phyloP scores from a whole-genome alignment of 139 green algal genomes.

The Ettlia oleoabundans region DNA sequence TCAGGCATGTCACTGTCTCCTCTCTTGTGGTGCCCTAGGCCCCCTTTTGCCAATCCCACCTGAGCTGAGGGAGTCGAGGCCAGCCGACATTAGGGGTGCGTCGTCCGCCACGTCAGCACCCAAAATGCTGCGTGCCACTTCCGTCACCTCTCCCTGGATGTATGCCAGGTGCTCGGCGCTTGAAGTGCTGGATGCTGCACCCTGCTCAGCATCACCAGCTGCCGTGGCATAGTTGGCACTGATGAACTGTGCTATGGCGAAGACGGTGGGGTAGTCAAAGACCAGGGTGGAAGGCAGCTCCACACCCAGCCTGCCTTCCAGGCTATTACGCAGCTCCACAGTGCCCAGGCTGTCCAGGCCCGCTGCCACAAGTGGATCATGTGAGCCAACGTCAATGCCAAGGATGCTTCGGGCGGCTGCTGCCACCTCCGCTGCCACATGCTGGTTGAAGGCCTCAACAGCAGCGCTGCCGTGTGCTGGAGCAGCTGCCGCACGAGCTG shows the following conservation, averaged over 20 bases:
- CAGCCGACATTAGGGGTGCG: constrained; percentile 55
- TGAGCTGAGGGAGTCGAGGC: constrained; percentile 60
- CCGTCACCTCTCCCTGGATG: constrained; percentile 27
- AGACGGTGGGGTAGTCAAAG: constrained; percentile 67
- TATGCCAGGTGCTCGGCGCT: constrained; percentile 13
- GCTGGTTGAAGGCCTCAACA: constrained; percentile 26
- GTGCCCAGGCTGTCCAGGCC: constrained; percentile 67
- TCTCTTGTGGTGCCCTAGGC: too few species aligned
- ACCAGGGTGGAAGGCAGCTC: constrained; percentile 54
- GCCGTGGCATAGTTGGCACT: not conserved
- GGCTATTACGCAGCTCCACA: constrained; percentile 37
- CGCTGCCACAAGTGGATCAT: constrained; percentile 63
- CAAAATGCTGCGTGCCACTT: constrained; percentile 24
- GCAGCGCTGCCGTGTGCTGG: not conserved
- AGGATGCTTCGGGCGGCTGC: constrained; percentile 52
- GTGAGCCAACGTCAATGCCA: constrained; percentile 19
- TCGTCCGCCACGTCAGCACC: constrained; percentile 8
- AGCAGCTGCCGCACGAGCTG: not conserved
- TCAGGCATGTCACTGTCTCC: too few species aligned
- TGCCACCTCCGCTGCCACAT: constrained; percentile 13
- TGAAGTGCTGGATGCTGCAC: not conserved
- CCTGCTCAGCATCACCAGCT: not conserved
- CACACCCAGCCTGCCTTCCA: constrained; percentile 49
- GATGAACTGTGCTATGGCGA: constrained; percentile 47
- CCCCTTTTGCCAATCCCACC: not conserved